Evolutionary conservation across 768 basidiomycete genomes (phyloP), one percentile per base, ranked within the genome.

Genomic region (Russula dissimulans): DNA sequence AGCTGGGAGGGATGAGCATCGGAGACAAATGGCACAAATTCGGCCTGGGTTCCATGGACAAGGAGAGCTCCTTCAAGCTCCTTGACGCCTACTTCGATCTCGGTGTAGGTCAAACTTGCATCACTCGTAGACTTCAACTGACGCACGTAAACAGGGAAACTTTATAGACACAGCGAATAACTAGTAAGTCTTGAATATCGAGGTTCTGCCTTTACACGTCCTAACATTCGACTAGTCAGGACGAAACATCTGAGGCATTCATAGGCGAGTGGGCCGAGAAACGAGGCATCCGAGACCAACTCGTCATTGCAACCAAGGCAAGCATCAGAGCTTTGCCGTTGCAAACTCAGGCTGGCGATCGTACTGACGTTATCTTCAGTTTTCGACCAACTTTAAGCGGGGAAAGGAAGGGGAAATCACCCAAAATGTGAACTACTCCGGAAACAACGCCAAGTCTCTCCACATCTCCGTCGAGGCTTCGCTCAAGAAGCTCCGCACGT

Each of bases 401-500:
- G 50, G 49, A 3, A 53, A 68, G 9, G 44, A 59, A 6, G 44
- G 57, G 17, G 22, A 54, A 9, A 54, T 71, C 51, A 55, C 60
- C 68, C 44, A 72, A 69, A 63, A 71, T 56, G 46, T 75, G 68
- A 76, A 80, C 70, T 79, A 73, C 63, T 61, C 61, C 17, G 77
- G 78, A 11, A 80, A 79, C 70, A 65, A 69, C 63, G 60, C 70
- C 54, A 77, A 77, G 66, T 69, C 65, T 1, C 56, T 77, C 47
- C 63, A 60, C 39, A 22, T 72, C 46, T 73, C 70, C 6, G 67
- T 76, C 5, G 70, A 71, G n/a, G 71, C 68, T 2, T 73, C 71
- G 39, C 69, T 79, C 56, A 72, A 72, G 62, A 84, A 82, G 61
- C 74, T 87, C 18, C 71, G 81, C 46, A 85, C 83, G 0, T 71